Base-by-base conservation (phyloP, 305 asterid species). In the Fraxinus greggii region DNA sequence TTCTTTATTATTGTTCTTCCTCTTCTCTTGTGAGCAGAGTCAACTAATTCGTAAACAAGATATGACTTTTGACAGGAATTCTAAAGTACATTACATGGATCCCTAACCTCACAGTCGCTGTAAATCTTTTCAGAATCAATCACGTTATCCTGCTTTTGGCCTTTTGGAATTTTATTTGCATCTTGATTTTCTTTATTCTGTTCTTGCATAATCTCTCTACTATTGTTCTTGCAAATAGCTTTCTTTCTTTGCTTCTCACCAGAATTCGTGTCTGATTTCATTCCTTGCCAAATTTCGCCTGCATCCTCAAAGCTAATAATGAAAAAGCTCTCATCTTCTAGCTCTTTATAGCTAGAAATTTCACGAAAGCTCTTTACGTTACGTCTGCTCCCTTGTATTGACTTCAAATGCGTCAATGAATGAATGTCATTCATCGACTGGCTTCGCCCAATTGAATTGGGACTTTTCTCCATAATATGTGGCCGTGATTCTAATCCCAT, bases 401-500 rank as follows among this genome's bases (percentile, higher is more conserved):
- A 78, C 72, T 81, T 80, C 3, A 87, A 59, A 65, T 84, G 83
- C 81, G 80, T 82, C 78, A 69, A 19, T n/a, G 77, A 70, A 48
- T 85, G 87, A 38, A 72, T 54, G 1, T 82, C 81, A 72, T 80
- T 86, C 81, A 78, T 45, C 35, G 85, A 82, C 8, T 81, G 84
- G 88, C 88, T 88, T 24, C 84, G 79, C 1, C 84, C 24, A 21
- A 82, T 28, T 0, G 86, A 76, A 17, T 48, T 87, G 13, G 67
- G 65, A 38, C 75, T 31, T 13, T 31, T 79, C 9, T 21, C 0
- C 7, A 7, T 42, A 7, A 67, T 40, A 6, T 26, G 67, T 6
- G 94, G 91, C 79, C 88, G 32, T 0, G 94, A 85, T 1, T 91
- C 94, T 8, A 93, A 21, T 24, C 97, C 97, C 97, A 93, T 93